Conservation (phyloP, 768 basidiomycete species). For the Auricularia heimuer region DNA sequence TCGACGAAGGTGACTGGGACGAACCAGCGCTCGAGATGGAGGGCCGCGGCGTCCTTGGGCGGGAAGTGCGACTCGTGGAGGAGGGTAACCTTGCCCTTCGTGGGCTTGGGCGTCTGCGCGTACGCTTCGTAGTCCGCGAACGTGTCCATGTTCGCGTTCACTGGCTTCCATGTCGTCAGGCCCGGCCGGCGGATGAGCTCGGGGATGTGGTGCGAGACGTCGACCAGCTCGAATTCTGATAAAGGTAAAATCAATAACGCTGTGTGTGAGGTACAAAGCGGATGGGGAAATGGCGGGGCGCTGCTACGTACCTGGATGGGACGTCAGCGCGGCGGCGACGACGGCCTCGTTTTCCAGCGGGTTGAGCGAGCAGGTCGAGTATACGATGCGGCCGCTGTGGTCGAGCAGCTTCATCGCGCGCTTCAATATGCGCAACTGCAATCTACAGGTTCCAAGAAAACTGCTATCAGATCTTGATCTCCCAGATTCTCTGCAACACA, state of each 20-base stretch:
- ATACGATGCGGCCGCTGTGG: slow-evolving; percentile 85
- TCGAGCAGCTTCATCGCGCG: slow-evolving; percentile 87
- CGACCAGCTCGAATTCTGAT: slow-evolving; percentile 66
- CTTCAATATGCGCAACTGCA: slow-evolving; percentile 86
- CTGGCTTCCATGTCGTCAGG: slow-evolving; percentile 63
- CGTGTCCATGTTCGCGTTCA: slow-evolving; percentile 29
- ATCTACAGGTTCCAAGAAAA: slow-evolving; percentile 30
- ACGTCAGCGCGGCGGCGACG: slow-evolving; percentile 69
- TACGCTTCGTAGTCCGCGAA: slow-evolving; percentile 57
- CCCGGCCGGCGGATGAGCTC: slow-evolving; percentile 70
- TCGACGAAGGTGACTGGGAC: slow-evolving; percentile 10
- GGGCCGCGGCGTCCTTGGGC: slow-evolving; percentile 41
- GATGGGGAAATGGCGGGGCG: background rate
- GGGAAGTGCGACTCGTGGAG: slow-evolving; percentile 66
- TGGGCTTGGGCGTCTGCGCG: slow-evolving; percentile 33
- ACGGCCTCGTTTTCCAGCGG: slow-evolving; percentile 98
- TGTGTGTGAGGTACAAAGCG: too few relatives aligned
- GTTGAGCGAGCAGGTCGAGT: slow-evolving; percentile 96
- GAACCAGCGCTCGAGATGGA: slow-evolving; percentile 69
- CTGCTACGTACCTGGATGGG: slow-evolving; percentile 44
- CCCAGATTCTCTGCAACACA: slow-evolving; percentile 25
- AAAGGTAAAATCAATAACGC: background rate
- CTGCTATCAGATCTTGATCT: too few relatives aligned
- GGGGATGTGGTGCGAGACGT: slow-evolving; percentile 63
- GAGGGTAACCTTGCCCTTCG: slow-evolving; percentile 42